phyloP scores from a whole-genome alignment of 2,329 filamentous ascomycete species.

The Monosporascus ibericus region DNA sequence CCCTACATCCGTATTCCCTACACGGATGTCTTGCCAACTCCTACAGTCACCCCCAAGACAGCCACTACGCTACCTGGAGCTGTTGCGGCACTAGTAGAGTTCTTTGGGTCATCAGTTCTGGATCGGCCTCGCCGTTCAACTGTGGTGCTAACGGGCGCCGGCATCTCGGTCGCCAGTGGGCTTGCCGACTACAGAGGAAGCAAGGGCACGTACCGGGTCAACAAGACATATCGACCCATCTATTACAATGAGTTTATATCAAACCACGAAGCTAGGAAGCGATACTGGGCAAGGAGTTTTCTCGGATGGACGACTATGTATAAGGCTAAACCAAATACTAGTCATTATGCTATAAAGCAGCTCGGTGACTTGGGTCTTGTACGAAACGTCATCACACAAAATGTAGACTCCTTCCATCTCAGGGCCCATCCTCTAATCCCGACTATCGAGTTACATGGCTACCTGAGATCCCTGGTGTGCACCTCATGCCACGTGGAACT shows the following conservation, averaged over 20 bases:
- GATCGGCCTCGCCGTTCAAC: constrained; percentile 40
- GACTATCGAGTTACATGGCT: constrained; percentile 86
- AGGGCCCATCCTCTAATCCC: constrained; percentile 66
- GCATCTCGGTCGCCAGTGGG: constrained; percentile 88
- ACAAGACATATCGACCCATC: constrained; percentile 84
- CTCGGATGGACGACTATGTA: constrained; percentile 82
- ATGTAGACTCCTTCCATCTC: constrained; percentile 91
- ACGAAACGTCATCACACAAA: constrained; percentile 80
- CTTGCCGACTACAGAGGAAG: constrained; percentile 87
- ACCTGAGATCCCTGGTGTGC: constrained; percentile 76
- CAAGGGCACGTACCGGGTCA: constrained; percentile 87
- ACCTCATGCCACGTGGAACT: constrained; percentile 69
- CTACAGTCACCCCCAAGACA: constrained; percentile 65
- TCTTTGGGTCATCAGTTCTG: constrained; percentile 60
- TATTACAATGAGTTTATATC: constrained; percentile 86
- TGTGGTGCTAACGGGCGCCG: constrained; percentile 67
- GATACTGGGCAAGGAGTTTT: constrained; percentile 95
- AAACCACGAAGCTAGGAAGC: constrained; percentile 77
- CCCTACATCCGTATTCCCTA: constrained; percentile 85
- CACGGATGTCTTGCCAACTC: constrained; percentile 72
- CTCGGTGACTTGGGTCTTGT: constrained; percentile 69
- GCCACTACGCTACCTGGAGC: constrained; percentile 68
- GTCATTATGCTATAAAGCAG: constrained; percentile 70
- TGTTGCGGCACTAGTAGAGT: constrained; percentile 68
- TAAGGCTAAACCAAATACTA: constrained; percentile 71